phyloP scores from a whole-genome alignment of 176 grass and related monocot species.

The Bromus sterilis region DNA sequence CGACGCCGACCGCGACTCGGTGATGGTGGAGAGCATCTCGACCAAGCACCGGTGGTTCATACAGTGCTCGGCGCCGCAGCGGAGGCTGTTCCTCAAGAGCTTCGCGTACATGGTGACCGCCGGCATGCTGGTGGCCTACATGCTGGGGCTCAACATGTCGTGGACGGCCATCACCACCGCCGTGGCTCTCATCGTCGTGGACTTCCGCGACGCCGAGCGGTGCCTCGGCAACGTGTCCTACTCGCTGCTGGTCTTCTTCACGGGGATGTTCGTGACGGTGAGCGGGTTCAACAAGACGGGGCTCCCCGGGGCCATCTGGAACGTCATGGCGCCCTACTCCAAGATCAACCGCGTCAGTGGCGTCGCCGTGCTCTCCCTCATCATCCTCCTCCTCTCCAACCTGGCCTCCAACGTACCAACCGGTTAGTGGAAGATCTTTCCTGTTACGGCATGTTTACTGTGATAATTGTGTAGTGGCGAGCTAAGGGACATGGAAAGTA shows the following conservation, averaged over 20 bases:
- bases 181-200: conserved; percentile 79
- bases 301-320: conserved; percentile 75
- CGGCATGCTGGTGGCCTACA: conserved; percentile 71
- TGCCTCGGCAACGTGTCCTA: conserved; percentile 95
- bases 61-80: conserved; percentile 50
- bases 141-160: conserved; percentile 94
- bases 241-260: conserved; percentile 91
- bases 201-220: conserved; percentile 75
- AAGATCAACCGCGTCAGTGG: conserved; percentile 66
- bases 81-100: conserved; percentile 54
- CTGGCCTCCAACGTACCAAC: conserved; percentile 98
- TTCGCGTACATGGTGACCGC: conserved; percentile 80
- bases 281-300: conserved; percentile 94
- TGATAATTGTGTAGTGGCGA: neutral
- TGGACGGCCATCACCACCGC: conserved; percentile 90
- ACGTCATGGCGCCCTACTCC: conserved; percentile 77
- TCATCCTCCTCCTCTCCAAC: conserved; percentile 88
- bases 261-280: conserved; percentile 97
- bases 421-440: conserved; percentile 27
- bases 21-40: conserved; percentile 49
- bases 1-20: neutral
- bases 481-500: neutral
- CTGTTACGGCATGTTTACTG: neutral
- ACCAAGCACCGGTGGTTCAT: conserved; percentile 41
- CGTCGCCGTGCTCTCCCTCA: conserved; percentile 60